These are phyloP conservation scores for Lactarius quietus DNA, from an alignment of 768 basidiomycete species.

Conservation along the genomic window DNA sequence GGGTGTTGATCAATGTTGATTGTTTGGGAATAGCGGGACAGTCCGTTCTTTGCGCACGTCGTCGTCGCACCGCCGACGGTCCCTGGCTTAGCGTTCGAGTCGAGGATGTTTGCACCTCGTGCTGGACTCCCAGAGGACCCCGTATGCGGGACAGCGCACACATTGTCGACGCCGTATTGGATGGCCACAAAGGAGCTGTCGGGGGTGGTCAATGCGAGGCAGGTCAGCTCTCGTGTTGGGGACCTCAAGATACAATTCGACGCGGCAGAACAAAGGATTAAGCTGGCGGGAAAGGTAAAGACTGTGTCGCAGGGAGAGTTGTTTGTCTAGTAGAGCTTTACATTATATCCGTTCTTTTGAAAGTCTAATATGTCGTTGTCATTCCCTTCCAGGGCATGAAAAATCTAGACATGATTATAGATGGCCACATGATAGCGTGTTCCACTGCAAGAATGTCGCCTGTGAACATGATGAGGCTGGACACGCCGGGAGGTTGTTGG, in stretches of 20 bases:
- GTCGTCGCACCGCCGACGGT: constrained; percentile 25
- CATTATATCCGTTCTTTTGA: too few species aligned
- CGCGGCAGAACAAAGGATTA: neutral
- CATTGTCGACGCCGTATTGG: constrained; percentile 34
- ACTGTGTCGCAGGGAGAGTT: constrained; percentile 5
- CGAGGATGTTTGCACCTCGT: constrained; percentile 34
- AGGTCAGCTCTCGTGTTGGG: constrained; percentile 22
- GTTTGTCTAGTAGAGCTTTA: neutral
- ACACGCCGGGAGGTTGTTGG: too few species aligned
- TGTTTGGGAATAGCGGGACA: constrained; percentile 3
- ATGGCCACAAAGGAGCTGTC: neutral
- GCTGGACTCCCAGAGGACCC: constrained; percentile 33
- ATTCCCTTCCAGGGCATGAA: too few species aligned
- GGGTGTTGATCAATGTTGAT: neutral
- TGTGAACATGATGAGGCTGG: too few species aligned
- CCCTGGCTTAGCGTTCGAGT: constrained; percentile 27
- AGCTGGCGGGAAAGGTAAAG: constrained; percentile 10
- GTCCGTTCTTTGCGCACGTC: constrained; percentile 3
- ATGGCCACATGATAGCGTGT: too few species aligned
- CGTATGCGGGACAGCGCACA: constrained; percentile 34
- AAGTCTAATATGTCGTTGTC: too few species aligned
- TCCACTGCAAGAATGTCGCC: too few species aligned
- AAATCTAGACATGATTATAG: too few species aligned
- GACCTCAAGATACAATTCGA: constrained; percentile 14
- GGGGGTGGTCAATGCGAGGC: constrained; percentile 1